Base-by-base conservation (phyloP, 352 stramenopile species). In the Phytophthora aleatoria region DNA sequence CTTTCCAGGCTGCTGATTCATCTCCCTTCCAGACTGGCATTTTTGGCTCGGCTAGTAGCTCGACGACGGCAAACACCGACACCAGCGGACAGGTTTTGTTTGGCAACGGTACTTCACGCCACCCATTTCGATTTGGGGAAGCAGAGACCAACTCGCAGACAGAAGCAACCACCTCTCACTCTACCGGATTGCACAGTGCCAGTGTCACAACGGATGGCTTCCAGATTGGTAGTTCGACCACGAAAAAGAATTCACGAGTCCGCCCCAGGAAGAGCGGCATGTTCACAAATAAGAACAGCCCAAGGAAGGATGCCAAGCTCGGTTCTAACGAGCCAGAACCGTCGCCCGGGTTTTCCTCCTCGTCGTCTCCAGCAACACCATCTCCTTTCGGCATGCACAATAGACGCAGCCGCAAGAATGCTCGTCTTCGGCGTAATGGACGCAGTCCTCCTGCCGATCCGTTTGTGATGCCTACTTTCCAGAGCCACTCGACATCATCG, bases 401-500 rank as follows among this genome's bases (percentile, higher is more conserved):
- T 30, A 35, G 55, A 13, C 49, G 71, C 7, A 66, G 57, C 26
- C 65, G 51, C 47, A 74, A 78, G 48, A 79, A 73, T 42, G 59
- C 73, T 50, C 62, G 72, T 20, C 39, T 71, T 36, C 57, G 71
- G 33, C 53, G 35, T 16, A 61, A 66, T 52, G 65, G 58, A 31
- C 58, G 61, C n/a, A 77, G 54, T 26, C 58, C 76, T 11, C 67
- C 74, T 2, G 77, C 72, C 9, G 71, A 90, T 66, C 77, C 69
- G 7, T 85, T 86, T 50, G 77, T 71, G 48, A 85, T 55, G 7
- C 74, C 70, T 9, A 68, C 76, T 4, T 89, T 81, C 49, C 61
- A 70, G 8, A 66, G 33, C 6, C 54, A 51, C 43, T 20, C 62
- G 16, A 41, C 35, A 5, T 41, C 35, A 9, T 41, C 35, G 12